Conservation (phyloP, 2,329 filamentous ascomycete species). For the Ceratocystis eucalypticola region DNA sequence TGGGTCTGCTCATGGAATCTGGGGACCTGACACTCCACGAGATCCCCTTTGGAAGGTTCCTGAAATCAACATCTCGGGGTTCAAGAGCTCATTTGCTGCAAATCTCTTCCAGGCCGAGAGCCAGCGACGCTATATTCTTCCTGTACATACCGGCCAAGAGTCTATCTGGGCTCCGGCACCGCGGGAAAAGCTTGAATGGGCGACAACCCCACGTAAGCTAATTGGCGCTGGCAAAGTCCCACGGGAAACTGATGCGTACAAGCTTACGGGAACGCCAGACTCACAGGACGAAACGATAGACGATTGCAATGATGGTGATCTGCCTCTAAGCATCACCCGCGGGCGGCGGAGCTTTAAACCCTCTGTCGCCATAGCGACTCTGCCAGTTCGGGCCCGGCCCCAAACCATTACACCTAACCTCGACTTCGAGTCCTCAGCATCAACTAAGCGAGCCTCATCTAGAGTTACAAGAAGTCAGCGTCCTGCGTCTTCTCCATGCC, state of each 20-base stretch:
- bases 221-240: not conserved
- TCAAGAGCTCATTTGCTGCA: constrained; percentile 19
- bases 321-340: not conserved
- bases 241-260: not conserved
- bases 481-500: not conserved
- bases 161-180: constrained; percentile 27
- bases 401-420: no score
- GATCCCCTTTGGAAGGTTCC: constrained; percentile 20
- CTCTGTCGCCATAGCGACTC: no score
- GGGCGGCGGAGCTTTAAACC: no score
- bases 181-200: constrained; percentile 22
- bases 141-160: constrained; percentile 24
- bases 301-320: not conserved
- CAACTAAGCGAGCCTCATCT: no score
- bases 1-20: constrained; percentile 5
- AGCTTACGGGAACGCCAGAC: not conserved
- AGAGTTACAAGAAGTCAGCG: not conserved
- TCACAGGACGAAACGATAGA: not conserved
- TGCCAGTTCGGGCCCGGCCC: no score
- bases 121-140: constrained; percentile 25
- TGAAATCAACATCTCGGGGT: constrained; percentile 17
- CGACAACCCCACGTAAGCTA: not conserved
- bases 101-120: constrained; percentile 20
- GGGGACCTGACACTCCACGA: constrained; percentile 5
- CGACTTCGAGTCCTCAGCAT: no score